A percentile compares a stretch with the other conserved stretches of the same genome.
Conservation (phyloP, 2,329 filamentous ascomycete genomes). For the Drechslerella dactyloides region DNA sequence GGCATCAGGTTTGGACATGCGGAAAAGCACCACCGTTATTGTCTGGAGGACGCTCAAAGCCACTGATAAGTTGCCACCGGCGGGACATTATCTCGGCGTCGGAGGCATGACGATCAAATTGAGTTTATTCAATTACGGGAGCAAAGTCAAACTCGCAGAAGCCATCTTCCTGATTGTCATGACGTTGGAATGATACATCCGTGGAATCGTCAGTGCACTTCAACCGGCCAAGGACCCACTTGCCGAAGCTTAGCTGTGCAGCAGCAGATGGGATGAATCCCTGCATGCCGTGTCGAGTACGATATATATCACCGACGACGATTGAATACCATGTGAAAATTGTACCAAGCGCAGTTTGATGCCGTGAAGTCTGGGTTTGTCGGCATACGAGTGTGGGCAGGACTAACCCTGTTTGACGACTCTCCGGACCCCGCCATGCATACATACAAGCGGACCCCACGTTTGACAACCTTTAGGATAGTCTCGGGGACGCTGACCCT, state of each 20-base stretch:
- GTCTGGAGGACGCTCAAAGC: too few species aligned
- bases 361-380: too few species aligned
- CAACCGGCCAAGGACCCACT: constrained; percentile 22
- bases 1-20: too few species aligned
- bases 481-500: too few species aligned
- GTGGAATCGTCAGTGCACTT: neutral
- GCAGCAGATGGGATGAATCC: constrained; percentile 2
- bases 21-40: too few species aligned
- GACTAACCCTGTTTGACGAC: neutral
- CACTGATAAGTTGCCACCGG: too few species aligned
- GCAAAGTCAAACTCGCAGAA: too few species aligned
- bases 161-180: neutral
- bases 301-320: neutral
- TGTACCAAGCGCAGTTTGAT: neutral
- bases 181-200: too few species aligned
- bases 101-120: too few species aligned
- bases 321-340: constrained; percentile 29
- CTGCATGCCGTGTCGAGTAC: constrained; percentile 15
- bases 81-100: too few species aligned
- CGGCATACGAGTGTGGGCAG: neutral
- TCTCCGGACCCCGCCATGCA: constrained; percentile 13
- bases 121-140: too few species aligned
- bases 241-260: constrained; percentile 32
- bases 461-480: constrained; percentile 13
- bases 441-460: too few species aligned